phyloP scores from a whole-genome alignment of 2,329 filamentous ascomycete genomes.

The Xylaria sp. region DNA sequence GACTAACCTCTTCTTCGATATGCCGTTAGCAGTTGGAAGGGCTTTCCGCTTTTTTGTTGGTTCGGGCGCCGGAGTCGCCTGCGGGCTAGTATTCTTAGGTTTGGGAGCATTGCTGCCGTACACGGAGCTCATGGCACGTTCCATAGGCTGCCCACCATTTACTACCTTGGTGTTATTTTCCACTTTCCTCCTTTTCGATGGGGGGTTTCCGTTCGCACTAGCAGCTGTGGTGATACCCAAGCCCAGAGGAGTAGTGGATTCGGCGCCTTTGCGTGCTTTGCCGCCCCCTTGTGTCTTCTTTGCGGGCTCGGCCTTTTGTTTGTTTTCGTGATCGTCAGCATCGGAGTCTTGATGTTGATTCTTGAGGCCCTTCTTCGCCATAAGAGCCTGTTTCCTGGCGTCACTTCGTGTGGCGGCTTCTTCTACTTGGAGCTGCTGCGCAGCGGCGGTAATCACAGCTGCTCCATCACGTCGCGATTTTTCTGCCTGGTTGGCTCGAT shows the following conservation, averaged over 20 bases:
- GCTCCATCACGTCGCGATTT: slow-evolving; percentile 82
- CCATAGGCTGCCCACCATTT: slow-evolving; percentile 65
- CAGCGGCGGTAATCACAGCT: slow-evolving; percentile 79
- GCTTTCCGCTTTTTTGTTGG: slow-evolving; percentile 78
- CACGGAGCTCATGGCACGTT: slow-evolving; percentile 74
- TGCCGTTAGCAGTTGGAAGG: slow-evolving; percentile 72
- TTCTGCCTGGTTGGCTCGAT: slow-evolving; percentile 74
- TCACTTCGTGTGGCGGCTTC: slow-evolving; percentile 87
- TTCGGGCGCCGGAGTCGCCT: slow-evolving; percentile 75
- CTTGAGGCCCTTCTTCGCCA: slow-evolving; percentile 78
- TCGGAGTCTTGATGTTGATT: slow-evolving; percentile 80
- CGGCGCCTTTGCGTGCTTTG: slow-evolving; percentile 72
- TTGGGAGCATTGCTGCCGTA: slow-evolving; percentile 64
- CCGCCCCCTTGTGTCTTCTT: slow-evolving; percentile 72
- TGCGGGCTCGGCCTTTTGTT: slow-evolving; percentile 59
- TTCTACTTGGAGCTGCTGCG: slow-evolving; percentile 72
- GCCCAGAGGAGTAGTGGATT: slow-evolving; percentile 64
- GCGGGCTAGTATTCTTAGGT: slow-evolving; percentile 71
- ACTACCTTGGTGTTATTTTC: slow-evolving; percentile 78
- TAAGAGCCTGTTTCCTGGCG: slow-evolving; percentile 82
- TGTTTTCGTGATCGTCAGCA: slow-evolving; percentile 73
- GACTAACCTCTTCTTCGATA: slow-evolving; percentile 80
- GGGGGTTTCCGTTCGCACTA: slow-evolving; percentile 61
- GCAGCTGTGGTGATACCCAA: slow-evolving; percentile 72
- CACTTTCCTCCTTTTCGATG: slow-evolving; percentile 82